Conservation (phyloP, 768 basidiomycete genomes). For the Mycena floridula region DNA sequence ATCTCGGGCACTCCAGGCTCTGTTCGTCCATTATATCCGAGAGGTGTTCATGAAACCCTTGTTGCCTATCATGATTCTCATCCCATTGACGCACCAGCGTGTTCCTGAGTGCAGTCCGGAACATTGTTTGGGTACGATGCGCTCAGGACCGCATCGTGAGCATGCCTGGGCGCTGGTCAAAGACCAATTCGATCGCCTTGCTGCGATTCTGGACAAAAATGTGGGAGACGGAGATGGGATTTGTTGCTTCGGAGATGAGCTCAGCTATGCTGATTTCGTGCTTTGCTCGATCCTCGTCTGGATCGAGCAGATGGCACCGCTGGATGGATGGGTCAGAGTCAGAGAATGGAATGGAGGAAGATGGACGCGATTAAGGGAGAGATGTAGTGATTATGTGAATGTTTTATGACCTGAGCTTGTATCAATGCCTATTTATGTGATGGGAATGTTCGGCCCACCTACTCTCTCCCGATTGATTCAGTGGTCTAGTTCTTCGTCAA, state of each 20-base stretch:
- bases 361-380: constrained; percentile 57
- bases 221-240: too few species aligned
- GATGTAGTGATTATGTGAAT: constrained; percentile 65
- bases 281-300: constrained; percentile 67
- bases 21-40: constrained; percentile 40
- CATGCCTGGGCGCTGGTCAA: constrained; percentile 60
- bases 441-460: too few species aligned
- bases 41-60: constrained; percentile 36
- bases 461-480: too few species aligned
- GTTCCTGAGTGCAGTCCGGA: constrained; percentile 32
- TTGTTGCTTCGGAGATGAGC: constrained; percentile 58
- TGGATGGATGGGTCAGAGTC: constrained; percentile 72
- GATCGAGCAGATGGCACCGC: constrained; percentile 68
- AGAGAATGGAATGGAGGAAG: too few species aligned
- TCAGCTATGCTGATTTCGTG: constrained; percentile 71
- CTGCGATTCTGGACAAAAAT: too few species aligned
- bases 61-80: constrained; percentile 38
- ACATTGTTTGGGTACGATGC: too few species aligned
- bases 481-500: too few species aligned
- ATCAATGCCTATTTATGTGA: too few species aligned
- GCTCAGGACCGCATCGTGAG: constrained; percentile 43
- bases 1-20: constrained; percentile 36
- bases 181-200: constrained; percentile 62
- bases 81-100: constrained; percentile 34
- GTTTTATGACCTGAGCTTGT: constrained; percentile 42